Evolutionary conservation across 2,329 filamentous ascomycete species (phyloP), one percentile per base, ranked within the genome.

Genomic region (Davidsoniella neocaledoniae): DNA sequence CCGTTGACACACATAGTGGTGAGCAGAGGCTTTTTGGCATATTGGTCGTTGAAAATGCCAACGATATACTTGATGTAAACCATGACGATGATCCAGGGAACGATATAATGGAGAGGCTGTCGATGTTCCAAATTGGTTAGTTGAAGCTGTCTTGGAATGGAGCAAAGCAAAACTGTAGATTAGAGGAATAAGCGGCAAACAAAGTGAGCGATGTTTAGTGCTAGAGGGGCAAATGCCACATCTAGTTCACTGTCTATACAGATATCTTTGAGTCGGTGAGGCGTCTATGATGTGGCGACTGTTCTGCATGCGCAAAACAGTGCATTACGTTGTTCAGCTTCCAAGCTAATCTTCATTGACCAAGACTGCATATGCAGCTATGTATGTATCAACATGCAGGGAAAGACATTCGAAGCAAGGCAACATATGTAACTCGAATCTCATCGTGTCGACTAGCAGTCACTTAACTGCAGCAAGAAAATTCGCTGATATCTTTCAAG

Each of bases 1-100:
- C 91, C 85, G 69, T 98, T 98, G 63, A 90, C 94, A 62, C 95
- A 86, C 90, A 98, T 98, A 66, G 94, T 98, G 55, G 91, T 98
- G 60, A 98, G 77, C 40, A 98, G 85, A 84, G 62, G 53, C 23
- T 7, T 26, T 29, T 39, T 45, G 3, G 43, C 47, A 40, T 47
- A 48, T 39, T 50, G 29, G 19, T 40, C 37, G 40, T 47, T 49
- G 23, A 53, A 50, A 23, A 50, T 12, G 39, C 16, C 10, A 3
- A 53, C 25, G 25, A 36, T 33, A 16, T 40, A 16, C 17, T 43
- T 45, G 43, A 53, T 5, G 19, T 46, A 46, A 17, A 38, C 39
- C 51, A 53, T 53, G 38, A 45, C 37, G 38, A 50, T 21, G 16
- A 50, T 26, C 47, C 47, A 49, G 38, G 48, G 44, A 17, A 49